These are phyloP conservation scores for Apiospora koreana DNA, from an alignment of 2,329 filamentous ascomycete species.

Conservation along the genomic window DNA sequence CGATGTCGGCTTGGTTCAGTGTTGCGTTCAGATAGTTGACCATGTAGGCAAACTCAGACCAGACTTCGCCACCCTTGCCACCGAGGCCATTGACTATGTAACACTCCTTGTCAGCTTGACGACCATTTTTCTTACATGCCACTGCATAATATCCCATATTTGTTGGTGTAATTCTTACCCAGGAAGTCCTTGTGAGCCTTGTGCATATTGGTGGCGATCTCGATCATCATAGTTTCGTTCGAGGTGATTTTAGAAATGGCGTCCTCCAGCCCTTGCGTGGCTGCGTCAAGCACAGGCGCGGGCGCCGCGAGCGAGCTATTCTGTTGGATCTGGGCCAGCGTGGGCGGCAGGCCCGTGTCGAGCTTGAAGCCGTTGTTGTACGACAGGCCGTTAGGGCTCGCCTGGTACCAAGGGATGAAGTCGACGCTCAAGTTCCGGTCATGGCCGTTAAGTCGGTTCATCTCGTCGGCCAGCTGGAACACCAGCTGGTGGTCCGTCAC, in stretches of 20 bases:
- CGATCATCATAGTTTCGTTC: slow-evolving; percentile 35
- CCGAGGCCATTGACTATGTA: slow-evolving; percentile 34
- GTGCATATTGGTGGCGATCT: slow-evolving; percentile 44
- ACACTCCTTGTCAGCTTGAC: background rate
- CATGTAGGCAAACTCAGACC: slow-evolving; percentile 65
- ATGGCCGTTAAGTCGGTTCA: slow-evolving; percentile 62
- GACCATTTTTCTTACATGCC: background rate
- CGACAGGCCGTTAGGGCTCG: slow-evolving; percentile 53
- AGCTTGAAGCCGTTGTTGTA: slow-evolving; percentile 49
- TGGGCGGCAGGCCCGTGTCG: slow-evolving; percentile 54
- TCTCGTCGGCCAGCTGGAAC: slow-evolving; percentile 60
- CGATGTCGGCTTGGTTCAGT: slow-evolving; percentile 56
- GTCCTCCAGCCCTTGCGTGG: slow-evolving; percentile 36
- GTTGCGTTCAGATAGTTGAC: slow-evolving; percentile 57
- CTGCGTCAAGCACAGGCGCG: slow-evolving; percentile 33
- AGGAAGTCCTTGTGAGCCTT: slow-evolving; percentile 44
- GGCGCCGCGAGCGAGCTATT: slow-evolving; percentile 42
- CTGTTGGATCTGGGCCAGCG: slow-evolving; percentile 45
- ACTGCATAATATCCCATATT: no score
- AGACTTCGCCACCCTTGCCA: slow-evolving; percentile 57
- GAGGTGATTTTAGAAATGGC: slow-evolving; percentile 38
- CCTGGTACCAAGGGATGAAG: slow-evolving; percentile 65
- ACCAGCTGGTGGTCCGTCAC: slow-evolving; percentile 66
- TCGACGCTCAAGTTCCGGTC: slow-evolving; percentile 50
- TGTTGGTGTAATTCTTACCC: slow-evolving; percentile 19